These are phyloP conservation scores for Geotrichum reessii DNA, from an alignment of 1,139 yeast species.

Conservation along the genomic window DNA sequence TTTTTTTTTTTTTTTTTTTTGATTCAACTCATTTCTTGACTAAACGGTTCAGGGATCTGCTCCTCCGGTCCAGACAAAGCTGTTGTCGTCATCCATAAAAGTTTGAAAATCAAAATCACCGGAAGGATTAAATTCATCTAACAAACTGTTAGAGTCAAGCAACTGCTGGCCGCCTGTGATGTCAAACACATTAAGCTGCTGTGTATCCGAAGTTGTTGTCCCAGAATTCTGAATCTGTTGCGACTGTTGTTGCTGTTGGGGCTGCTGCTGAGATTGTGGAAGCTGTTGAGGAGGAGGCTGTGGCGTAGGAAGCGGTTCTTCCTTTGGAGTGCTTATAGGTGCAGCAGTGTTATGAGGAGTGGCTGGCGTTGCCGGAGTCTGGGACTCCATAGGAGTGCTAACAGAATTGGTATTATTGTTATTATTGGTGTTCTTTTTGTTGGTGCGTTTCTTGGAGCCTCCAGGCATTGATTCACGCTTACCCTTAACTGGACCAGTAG, in stretches of 20 bases:
- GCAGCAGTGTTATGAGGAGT: conserved; percentile 31
- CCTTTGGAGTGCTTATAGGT: conserved; percentile 1
- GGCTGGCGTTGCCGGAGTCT: conserved; percentile 38
- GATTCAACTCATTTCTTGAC: too few species aligned
- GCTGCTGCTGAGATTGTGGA: conserved; percentile 12
- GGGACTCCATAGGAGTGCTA: conserved; percentile 34
- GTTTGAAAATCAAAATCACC: conserved; percentile 36
- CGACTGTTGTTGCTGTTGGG: conserved; percentile 2
- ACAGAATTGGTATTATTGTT: conserved; percentile 29
- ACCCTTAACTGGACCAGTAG: conserved; percentile 39
- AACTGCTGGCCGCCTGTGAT: conserved; percentile 17
- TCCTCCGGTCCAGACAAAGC: conserved; percentile 32
- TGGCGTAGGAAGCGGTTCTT: conserved; percentile 2
- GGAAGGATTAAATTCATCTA: conserved; percentile 30
- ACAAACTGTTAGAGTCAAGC: conserved; percentile 29
- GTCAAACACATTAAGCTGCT: background rate
- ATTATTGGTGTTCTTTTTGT: conserved; percentile 23
- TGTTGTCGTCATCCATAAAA: conserved; percentile 34
- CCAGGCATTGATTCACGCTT: conserved; percentile 36
- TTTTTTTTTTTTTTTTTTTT: conserved; percentile 27
- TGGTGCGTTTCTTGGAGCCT: conserved; percentile 21
- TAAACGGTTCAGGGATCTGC: conserved; percentile 26
- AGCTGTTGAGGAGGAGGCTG: conserved; percentile 1
- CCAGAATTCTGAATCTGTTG: background rate
- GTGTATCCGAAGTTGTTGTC: conserved; percentile 2